Conservation (phyloP, 805 yeast species). For the Barnettozyma pratensis region DNA sequence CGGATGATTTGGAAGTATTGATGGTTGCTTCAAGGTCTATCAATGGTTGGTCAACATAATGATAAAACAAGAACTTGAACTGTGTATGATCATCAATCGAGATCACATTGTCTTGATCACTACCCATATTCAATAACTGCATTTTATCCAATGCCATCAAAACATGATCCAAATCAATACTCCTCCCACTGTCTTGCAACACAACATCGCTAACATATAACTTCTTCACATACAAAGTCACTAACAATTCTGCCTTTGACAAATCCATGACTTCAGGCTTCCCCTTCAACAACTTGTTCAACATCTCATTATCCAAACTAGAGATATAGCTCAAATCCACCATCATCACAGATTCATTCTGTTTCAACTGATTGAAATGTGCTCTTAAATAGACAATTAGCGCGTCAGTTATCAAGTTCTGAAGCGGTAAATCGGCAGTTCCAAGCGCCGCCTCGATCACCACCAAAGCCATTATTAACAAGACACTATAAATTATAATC, state of each 20-base stretch:
- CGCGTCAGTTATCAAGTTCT: not conserved
- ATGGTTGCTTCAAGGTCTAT: not conserved
- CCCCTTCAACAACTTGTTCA: slow-evolving; percentile 3
- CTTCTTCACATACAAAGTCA: slow-evolving; percentile 8
- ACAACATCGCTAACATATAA: slow-evolving; percentile 3
- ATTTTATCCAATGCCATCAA: not conserved
- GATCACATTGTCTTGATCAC: not conserved
- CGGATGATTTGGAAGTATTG: not conserved
- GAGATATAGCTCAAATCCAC: slow-evolving; percentile 4
- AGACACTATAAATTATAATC: not conserved
- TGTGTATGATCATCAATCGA: not conserved
- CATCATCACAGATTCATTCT: not conserved
- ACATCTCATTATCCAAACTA: slow-evolving; percentile 2
- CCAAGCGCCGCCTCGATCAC: not conserved
- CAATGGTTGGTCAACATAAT: slow-evolving; percentile 3
- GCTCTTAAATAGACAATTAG: not conserved
- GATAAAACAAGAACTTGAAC: slow-evolving; percentile 1
- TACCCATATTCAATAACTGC: not conserved
- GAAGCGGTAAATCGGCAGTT: not conserved
- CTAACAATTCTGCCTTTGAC: slow-evolving; percentile 14
- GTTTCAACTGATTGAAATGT: not conserved
- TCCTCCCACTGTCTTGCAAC: not conserved
- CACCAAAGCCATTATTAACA: not conserved
- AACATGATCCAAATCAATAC: not conserved
- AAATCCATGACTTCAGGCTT: slow-evolving; percentile 3